phyloP scores from a whole-genome alignment of 805 yeast species.

The Clavispora fructus region DNA sequence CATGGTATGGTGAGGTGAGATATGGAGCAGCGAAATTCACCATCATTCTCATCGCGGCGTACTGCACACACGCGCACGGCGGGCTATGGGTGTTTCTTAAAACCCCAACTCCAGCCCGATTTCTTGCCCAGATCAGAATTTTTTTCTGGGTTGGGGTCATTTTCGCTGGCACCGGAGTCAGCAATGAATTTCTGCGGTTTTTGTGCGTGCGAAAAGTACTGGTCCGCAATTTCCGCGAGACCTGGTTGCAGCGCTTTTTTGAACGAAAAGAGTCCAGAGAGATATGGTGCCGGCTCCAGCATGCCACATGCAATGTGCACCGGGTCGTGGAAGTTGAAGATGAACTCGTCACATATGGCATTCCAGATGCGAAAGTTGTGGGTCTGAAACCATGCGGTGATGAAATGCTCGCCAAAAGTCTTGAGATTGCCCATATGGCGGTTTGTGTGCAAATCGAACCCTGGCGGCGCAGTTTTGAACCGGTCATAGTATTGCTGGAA shows the following conservation, averaged over 20 bases:
- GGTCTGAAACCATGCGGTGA: conserved; percentile 29
- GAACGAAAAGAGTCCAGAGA: conserved; percentile 11
- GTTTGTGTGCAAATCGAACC: conserved; percentile 20
- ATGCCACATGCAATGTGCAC: conserved; percentile 29
- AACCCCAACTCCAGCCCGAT: conserved; percentile 13
- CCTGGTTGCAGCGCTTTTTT: conserved; percentile 7
- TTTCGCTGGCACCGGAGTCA: neutral
- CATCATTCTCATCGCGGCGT: neutral
- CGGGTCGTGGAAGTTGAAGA: conserved; percentile 40
- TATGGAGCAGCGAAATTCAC: neutral
- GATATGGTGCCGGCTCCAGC: conserved; percentile 3
- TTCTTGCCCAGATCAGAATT: conserved; percentile 1
- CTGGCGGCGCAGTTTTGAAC: conserved; percentile 38
- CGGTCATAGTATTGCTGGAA: conserved; percentile 52
- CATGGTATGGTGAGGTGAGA: conserved; percentile 24
- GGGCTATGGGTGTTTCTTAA: conserved; percentile 6
- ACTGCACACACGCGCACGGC: conserved; percentile 5
- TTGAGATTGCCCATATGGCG: conserved; percentile 22
- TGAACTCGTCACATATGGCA: conserved; percentile 37
- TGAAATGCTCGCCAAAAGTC: conserved; percentile 28
- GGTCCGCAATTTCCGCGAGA: conserved; percentile 9
- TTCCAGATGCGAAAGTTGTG: conserved; percentile 38
- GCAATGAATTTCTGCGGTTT: conserved; percentile 15
- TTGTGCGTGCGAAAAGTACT: conserved; percentile 10
- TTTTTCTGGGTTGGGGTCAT: neutral